Percentiles rank a stretch among this genome's conserved stretches.
These are phyloP conservation scores for Lizonia empirigonia DNA, from an alignment of 2,329 filamentous ascomycete species.

Conservation along the genomic window DNA sequence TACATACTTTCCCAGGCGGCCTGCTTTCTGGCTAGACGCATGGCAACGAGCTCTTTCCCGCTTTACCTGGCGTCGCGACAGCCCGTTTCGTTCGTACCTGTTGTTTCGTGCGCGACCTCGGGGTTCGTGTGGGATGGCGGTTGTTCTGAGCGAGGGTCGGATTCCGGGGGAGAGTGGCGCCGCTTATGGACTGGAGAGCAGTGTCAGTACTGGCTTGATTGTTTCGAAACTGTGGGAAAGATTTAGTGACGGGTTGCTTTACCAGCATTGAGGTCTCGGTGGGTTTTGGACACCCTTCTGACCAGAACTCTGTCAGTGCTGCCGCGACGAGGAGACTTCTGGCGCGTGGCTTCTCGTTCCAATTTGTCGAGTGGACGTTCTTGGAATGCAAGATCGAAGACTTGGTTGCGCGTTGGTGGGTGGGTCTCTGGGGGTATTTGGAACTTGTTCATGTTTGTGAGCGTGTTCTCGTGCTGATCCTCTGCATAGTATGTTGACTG, in stretches of 20 bases:
- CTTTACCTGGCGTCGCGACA: constrained; percentile 6
- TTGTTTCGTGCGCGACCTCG: background rate
- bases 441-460: background rate
- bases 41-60: background rate
- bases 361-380: background rate
- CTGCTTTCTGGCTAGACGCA: background rate
- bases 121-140: background rate
- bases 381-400: background rate
- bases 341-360: background rate
- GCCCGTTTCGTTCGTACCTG: background rate
- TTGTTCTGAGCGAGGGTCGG: background rate
- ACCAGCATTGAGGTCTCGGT: background rate
- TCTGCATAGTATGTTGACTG: background rate
- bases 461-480: background rate
- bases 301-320: background rate
- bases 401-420: background rate
- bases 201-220: background rate
- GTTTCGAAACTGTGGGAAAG: background rate
- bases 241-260: background rate
- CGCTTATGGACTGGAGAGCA: background rate
- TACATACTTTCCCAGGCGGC: constrained; percentile 5
- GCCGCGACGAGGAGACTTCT: background rate
- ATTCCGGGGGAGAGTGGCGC: background rate
- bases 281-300: background rate
- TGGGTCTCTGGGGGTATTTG: background rate